Conservation (phyloP, 257 asterid genomes). For the Nicotiana obtusifolia region DNA sequence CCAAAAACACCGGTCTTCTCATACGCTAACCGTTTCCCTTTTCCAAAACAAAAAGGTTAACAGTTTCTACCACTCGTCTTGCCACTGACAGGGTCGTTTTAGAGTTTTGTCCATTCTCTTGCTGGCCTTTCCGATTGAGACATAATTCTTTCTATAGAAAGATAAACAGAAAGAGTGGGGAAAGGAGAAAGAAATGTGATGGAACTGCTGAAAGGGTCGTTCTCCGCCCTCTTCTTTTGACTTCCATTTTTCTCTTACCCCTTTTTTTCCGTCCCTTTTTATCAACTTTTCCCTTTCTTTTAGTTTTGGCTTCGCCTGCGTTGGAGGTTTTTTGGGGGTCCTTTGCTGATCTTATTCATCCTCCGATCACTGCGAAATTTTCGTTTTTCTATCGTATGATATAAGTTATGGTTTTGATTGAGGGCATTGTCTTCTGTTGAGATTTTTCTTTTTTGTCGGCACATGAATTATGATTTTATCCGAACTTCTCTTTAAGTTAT, state of each 20-base stretch:
- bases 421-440: background rate
- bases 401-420: background rate
- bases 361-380: slow-evolving; percentile 2
- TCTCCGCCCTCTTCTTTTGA: slow-evolving; percentile 5
- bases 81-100: slow-evolving; percentile 2
- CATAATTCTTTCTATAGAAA: background rate
- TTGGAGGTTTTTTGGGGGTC: too few species aligned
- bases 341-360: background rate
- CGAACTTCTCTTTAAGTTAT: background rate
- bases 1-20: background rate
- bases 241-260: background rate
- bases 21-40: background rate
- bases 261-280: background rate
- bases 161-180: background rate
- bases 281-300: background rate
- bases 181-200: slow-evolving; percentile 1
- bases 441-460: background rate
- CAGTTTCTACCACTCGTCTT: background rate
- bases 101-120: background rate
- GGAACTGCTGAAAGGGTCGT: background rate
- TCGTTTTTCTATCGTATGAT: background rate
- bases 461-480: background rate
- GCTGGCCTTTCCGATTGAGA: background rate
- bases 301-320: background rate
- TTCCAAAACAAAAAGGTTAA: background rate